These are phyloP conservation scores for Pseudozyma thailandica DNA, from an alignment of 1,284 basidiomycete genomes.

Conservation along the genomic window DNA sequence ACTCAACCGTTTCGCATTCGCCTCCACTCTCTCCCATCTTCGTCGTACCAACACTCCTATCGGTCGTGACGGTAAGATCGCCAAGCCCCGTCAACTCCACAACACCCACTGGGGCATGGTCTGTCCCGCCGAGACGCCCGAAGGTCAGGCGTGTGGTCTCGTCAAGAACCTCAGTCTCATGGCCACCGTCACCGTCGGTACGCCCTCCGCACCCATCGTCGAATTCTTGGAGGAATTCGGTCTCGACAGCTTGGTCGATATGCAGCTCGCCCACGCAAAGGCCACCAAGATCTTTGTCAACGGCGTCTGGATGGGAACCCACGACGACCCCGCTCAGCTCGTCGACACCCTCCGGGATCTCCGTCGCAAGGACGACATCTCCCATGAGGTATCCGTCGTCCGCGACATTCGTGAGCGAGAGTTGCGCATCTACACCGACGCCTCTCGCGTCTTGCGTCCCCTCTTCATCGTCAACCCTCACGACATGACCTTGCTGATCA, in stretches of 20 bases:
- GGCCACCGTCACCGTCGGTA: constrained; percentile 97
- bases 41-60: constrained; percentile 98
- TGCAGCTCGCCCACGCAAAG: constrained; percentile 60
- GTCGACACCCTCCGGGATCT: constrained; percentile 92
- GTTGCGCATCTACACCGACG: constrained; percentile 92
- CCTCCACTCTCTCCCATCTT: constrained; percentile 96
- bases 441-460: constrained; percentile 94
- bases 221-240: constrained; percentile 99
- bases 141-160: constrained; percentile 98
- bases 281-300: constrained; percentile 97
- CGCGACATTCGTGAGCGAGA: constrained; percentile 97
- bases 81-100: constrained; percentile 97
- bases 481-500: constrained; percentile 77
- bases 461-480: constrained; percentile 92
- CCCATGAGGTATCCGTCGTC: constrained; percentile 93
- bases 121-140: constrained; percentile 92
- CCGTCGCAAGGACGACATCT: constrained; percentile 93
- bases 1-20: constrained; percentile 97
- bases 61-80: constrained; percentile 98
- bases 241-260: constrained; percentile 63
- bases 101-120: constrained; percentile 99
- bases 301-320: constrained; percentile 99
- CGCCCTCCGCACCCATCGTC: constrained; percentile 93
- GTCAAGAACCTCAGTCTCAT: constrained; percentile 99
- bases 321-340: constrained; percentile 90